phyloP scores from a whole-genome alignment of 441 rosid genomes.

The Adansonia rubrostipa region DNA sequence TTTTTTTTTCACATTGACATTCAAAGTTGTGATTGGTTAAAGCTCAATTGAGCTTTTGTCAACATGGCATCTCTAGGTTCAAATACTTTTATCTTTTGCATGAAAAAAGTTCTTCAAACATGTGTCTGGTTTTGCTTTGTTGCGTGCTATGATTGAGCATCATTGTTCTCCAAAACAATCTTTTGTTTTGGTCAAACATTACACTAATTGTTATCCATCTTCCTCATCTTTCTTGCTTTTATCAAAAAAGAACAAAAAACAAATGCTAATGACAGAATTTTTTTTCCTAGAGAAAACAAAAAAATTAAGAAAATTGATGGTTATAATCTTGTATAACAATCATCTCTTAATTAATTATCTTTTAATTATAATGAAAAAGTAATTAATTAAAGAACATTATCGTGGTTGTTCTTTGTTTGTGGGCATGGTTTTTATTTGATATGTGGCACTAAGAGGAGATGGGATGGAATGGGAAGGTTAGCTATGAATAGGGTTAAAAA shows the following conservation, averaged over 20 bases:
- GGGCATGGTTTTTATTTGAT: background rate
- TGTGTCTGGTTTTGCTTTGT: slow-evolving; percentile 13
- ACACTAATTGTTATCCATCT: slow-evolving; percentile 25
- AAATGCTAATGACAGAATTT: too few species aligned
- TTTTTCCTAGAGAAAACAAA: background rate
- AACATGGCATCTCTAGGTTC: slow-evolving; percentile 17
- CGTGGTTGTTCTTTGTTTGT: background rate
- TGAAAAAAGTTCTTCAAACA: slow-evolving; percentile 17
- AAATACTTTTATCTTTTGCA: slow-evolving; percentile 32
- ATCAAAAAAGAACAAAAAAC: too few species aligned
- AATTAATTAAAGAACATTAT: background rate
- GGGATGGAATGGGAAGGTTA: slow-evolving; percentile 3
- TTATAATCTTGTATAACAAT: background rate
- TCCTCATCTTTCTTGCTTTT: background rate
- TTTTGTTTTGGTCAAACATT: slow-evolving; percentile 38
- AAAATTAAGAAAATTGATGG: background rate
- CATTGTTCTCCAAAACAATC: slow-evolving; percentile 37
- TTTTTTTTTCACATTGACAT: slow-evolving; percentile 17
- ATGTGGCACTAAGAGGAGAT: slow-evolving; percentile 11
- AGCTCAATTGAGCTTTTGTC: background rate
- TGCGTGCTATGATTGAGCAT: slow-evolving; percentile 41
- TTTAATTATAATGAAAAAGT: background rate
- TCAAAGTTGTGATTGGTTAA: background rate
- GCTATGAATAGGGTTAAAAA: background rate
- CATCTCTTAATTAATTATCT: background rate